Percentiles rank a stretch among this genome's conserved stretches.
phyloP scores from a whole-genome alignment of 1,284 basidiomycete species.

The Cryptococcus neoformans region DNA sequence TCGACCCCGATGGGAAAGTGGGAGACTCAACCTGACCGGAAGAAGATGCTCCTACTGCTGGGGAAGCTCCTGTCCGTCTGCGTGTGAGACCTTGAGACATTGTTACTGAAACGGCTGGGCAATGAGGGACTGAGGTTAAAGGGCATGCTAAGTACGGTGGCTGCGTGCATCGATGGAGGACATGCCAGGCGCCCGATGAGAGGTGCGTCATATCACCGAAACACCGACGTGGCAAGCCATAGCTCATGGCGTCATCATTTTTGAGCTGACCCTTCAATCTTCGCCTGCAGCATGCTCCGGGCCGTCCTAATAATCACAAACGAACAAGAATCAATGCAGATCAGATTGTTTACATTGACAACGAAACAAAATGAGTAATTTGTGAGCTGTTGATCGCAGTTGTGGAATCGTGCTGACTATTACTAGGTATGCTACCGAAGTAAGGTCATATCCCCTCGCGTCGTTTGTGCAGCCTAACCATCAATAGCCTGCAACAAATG shows the following conservation, averaged over 20 bases:
- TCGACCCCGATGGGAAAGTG: conserved; percentile 4
- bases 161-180: too few relatives aligned
- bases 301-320: too few relatives aligned
- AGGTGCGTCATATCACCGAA: not conserved
- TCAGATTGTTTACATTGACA: too few relatives aligned
- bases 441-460: conserved; percentile 5
- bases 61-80: conserved; percentile 42
- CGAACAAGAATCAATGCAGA: too few relatives aligned
- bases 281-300: not conserved
- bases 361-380: conserved; percentile 23
- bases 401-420: not conserved
- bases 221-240: conserved; percentile 2
- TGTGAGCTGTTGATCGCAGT: conserved; percentile 26
- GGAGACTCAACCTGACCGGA: conserved; percentile 15
- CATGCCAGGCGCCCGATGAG: too few relatives aligned
- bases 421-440: conserved; percentile 44
- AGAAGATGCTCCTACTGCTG: conserved; percentile 22
- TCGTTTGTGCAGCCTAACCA: conserved; percentile 13
- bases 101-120: conserved; percentile 1
- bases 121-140: not conserved
- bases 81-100: conserved; percentile 50
- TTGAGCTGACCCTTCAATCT: not conserved
- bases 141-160: not conserved
- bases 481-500: conserved; percentile 59
- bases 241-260: conserved; percentile 8